Base-by-base conservation (phyloP, 768 basidiomycete genomes). In the Tulasnella sp. region DNA sequence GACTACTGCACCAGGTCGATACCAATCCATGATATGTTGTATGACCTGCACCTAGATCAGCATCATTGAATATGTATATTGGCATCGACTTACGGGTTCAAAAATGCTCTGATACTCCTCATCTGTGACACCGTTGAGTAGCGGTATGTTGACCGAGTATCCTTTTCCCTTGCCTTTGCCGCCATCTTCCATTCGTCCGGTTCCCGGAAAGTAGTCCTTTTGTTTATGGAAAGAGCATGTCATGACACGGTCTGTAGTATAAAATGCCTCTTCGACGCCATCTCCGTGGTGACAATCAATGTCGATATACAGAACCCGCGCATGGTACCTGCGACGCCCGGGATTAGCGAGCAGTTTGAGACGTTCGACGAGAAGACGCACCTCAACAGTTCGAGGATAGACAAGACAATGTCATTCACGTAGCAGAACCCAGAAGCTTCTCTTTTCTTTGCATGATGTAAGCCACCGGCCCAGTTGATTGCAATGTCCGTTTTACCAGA, bases 371-470 rank as follows among this genome's bases (percentile, higher is more conserved):
- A 27, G 45, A 39, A 13, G 60, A 78, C 78, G 49, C 71, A 77
- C 59, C 91, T 77, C 19, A 96, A 70, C 6, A 99, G 79, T 65
- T 98, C 93, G 42, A 99, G 74, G 33, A 95, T 93, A 37, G 80
- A 83, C 22, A 98, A 79, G 0, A 95, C 91, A 63, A 96, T 99
- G 65, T 92, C 87, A 65, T 99, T 99, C 67, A 98, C 82, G 70
- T 98, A 99, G 72, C 95, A 99, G 67, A 99, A 99, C 12, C 95
- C 95, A 5, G 85, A 87, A 0, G 93, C 95, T 68, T 96, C 95
- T 49, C 86, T 78, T 65, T 96, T 98, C 69, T 99, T 99, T n/a
- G 95, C 95, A 65, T 99, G 95, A 66, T 99, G 95, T 3, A 99
- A 74, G 2, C 95, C 95, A 7, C 95, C 95, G 0, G 95, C 90